A percentile compares a stretch with the other conserved stretches of the same genome.
Conservation (phyloP, 139 green algal genomes). For the Tetradesmus lagerheimii region DNA sequence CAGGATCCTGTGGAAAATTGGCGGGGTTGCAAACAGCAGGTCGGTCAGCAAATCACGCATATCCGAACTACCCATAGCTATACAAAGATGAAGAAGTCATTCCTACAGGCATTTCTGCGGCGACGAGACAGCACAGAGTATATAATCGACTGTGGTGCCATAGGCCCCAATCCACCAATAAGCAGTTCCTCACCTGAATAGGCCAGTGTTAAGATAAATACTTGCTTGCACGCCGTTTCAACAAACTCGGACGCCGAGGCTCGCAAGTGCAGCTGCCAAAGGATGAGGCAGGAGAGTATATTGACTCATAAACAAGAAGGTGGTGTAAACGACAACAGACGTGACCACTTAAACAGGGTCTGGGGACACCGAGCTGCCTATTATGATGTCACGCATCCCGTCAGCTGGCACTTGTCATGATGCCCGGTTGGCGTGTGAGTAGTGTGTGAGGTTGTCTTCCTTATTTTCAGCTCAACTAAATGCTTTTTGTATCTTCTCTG, state of each 20-base stretch:
- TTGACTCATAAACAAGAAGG: background rate
- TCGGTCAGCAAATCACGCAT: background rate
- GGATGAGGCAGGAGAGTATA: background rate
- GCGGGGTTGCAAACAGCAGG: background rate
- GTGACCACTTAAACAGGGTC: too few species aligned
- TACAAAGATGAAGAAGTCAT: background rate
- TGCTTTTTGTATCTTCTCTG: background rate
- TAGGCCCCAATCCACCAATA: background rate
- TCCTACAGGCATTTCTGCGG: background rate
- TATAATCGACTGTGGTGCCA: background rate
- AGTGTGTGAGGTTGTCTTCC: background rate
- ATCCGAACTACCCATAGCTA: background rate
- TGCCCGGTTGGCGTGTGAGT: background rate
- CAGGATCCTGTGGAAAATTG: background rate
- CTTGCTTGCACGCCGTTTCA: background rate
- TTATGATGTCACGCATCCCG: background rate
- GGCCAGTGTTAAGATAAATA: background rate
- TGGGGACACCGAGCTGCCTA: background rate
- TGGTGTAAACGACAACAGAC: too few species aligned
- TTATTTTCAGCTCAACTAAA: background rate
- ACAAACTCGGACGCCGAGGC: background rate
- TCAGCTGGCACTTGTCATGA: background rate
- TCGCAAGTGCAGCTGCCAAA: background rate
- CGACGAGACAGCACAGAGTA: background rate
- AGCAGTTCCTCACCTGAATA: background rate